Conservation (phyloP, 257 asterid species). For the Buddleja alternifolia region DNA sequence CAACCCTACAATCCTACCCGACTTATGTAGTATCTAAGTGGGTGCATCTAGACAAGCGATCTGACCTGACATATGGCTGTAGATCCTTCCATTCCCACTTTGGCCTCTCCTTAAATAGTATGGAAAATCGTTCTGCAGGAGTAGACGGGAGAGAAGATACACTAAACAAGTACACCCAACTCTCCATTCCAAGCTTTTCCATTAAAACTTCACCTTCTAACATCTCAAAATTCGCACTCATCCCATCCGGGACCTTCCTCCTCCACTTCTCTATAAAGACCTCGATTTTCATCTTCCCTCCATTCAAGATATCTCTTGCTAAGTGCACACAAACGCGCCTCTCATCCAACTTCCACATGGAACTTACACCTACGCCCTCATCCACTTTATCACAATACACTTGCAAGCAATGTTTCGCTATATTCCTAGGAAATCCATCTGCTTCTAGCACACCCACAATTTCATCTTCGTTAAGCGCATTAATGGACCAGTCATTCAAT, state of each 20-base stretch:
- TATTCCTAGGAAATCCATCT: constrained; percentile 72
- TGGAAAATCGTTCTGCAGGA: constrained; percentile 72
- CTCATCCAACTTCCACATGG: constrained; percentile 77
- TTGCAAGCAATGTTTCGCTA: constrained; percentile 70
- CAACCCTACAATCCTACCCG: no score
- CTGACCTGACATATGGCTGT: constrained; percentile 78
- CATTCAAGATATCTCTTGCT: constrained; percentile 71
- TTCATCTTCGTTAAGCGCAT: constrained; percentile 65
- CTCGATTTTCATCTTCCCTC: constrained; percentile 72
- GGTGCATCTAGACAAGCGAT: neutral
- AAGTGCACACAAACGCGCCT: constrained; percentile 64
- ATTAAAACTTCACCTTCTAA: constrained; percentile 88
- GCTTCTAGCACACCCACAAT: constrained; percentile 61
- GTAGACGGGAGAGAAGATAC: constrained; percentile 71
- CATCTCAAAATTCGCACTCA: constrained; percentile 63
- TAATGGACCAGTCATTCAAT: constrained; percentile 70
- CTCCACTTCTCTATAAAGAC: constrained; percentile 74
- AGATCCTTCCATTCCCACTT: constrained; percentile 96
- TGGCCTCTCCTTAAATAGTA: constrained; percentile 62
- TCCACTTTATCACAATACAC: constrained; percentile 56
- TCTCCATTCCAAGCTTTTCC: constrained; percentile 76
- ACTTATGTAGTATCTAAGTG: no score
- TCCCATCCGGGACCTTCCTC: constrained; percentile 67
- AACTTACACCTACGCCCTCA: constrained; percentile 38
- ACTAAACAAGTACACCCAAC: constrained; percentile 68